Conservation (phyloP, 177 flowering plant genomes). For the Vitis hybrid region DNA sequence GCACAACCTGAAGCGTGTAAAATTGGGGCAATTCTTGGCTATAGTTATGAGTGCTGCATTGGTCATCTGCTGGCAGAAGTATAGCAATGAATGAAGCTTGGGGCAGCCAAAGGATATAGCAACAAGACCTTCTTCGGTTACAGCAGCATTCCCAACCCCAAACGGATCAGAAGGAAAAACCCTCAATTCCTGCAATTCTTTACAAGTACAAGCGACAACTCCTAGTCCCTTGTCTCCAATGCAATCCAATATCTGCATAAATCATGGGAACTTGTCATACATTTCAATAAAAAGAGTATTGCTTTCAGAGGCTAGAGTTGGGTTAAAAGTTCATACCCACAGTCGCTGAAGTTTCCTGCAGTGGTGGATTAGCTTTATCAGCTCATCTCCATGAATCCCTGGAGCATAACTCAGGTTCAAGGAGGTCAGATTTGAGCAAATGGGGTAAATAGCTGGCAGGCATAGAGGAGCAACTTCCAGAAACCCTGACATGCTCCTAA, state of each 20-base stretch:
- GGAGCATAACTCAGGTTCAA: slow-evolving; percentile 87
- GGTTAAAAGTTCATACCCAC: slow-evolving; percentile 52
- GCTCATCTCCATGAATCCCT: slow-evolving; percentile 51
- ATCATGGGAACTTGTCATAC: background rate
- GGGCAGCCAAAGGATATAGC: slow-evolving; percentile 82
- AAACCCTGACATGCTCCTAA: slow-evolving; percentile 86
- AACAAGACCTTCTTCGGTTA: slow-evolving; percentile 83
- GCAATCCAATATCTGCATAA: slow-evolving; percentile 71
- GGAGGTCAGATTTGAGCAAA: slow-evolving; percentile 63
- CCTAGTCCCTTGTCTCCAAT: slow-evolving; percentile 87
- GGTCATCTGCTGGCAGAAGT: slow-evolving; percentile 92
- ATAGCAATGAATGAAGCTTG: slow-evolving; percentile 69
- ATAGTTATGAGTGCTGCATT: slow-evolving; percentile 83
- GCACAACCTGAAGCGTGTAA: slow-evolving; percentile 72
- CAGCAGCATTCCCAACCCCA: slow-evolving; percentile 51
- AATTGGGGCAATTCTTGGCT: slow-evolving; percentile 80
- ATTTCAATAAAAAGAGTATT: background rate
- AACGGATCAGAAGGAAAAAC: slow-evolving; percentile 78
- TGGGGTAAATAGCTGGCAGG: slow-evolving; percentile 52
- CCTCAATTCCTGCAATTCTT: slow-evolving; percentile 80
- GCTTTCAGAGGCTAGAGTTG: background rate
- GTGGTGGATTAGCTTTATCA: slow-evolving; percentile 53
- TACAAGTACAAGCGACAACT: slow-evolving; percentile 77
- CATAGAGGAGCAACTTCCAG: slow-evolving; percentile 61
- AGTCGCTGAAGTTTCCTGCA: slow-evolving; percentile 77